These are phyloP conservation scores for Pseudozyma tsukubaensis DNA, from an alignment of 1,284 basidiomycete genomes.

Conservation along the genomic window DNA sequence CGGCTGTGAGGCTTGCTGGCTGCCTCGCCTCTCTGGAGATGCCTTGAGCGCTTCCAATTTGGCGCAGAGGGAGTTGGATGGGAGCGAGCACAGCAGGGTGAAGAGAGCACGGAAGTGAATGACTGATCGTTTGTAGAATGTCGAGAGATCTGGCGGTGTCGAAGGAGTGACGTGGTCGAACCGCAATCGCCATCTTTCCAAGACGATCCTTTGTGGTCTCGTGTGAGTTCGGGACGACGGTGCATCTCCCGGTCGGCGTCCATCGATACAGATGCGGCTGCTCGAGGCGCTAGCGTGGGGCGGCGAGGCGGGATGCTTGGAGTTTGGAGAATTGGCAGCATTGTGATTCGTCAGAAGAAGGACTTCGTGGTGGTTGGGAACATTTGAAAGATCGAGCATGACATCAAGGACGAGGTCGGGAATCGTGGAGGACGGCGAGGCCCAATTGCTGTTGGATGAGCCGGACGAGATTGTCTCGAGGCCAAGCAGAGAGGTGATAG, in stretches of 20 bases:
- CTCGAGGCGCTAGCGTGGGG: background rate
- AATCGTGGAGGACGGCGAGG: conserved; percentile 15
- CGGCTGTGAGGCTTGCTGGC: background rate
- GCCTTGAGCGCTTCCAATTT: conserved; percentile 35
- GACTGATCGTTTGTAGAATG: conserved; percentile 68
- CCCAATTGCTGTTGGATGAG: background rate
- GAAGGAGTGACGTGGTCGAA: conserved; percentile 27
- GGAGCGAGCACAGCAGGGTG: conserved; percentile 58
- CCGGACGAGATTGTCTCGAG: conserved; percentile 7
- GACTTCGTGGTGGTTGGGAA: conserved; percentile 27
- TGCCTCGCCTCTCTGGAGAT: conserved; percentile 3
- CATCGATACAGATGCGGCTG: conserved; percentile 24
- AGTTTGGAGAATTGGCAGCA: background rate
- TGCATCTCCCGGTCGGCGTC: conserved; percentile 9
- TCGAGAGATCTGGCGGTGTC: conserved; percentile 57
- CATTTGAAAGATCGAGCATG: conserved; percentile 62
- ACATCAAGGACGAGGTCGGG: conserved; percentile 68
- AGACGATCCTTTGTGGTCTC: conserved; percentile 34
- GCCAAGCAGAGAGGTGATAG: conserved; percentile 35
- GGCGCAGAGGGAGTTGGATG: conserved; percentile 55
- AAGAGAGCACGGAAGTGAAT: conserved; percentile 66
- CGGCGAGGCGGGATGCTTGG: background rate
- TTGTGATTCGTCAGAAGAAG: conserved; percentile 10
- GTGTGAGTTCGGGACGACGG: background rate
- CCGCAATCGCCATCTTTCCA: conserved; percentile 52